phyloP scores from a whole-genome alignment of 805 yeast species.

The Deakozyma indianensis region DNA sequence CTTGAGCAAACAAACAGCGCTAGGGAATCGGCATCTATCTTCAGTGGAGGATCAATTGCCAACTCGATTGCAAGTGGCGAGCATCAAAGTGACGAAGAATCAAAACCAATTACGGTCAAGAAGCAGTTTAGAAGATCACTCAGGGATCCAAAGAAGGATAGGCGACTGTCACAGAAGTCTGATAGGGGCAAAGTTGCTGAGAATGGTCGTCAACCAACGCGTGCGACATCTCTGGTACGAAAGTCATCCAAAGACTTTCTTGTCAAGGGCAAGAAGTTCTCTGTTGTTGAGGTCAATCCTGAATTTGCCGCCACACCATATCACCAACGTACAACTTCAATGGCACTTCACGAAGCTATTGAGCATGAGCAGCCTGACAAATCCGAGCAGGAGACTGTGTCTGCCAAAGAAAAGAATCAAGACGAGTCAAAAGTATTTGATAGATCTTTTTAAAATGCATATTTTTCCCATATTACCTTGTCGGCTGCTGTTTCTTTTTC shows the following conservation, averaged over 20 bases:
- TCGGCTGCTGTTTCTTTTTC: conserved; percentile 20
- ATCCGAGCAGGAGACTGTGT: not conserved
- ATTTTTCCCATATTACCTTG: not conserved
- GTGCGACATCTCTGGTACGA: conserved; percentile 7
- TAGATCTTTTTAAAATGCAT: too few relatives aligned
- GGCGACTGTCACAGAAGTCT: not conserved
- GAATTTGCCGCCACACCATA: conserved; percentile 13
- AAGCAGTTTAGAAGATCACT: not conserved
- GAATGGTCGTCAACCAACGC: not conserved
- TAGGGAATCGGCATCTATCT: not conserved
- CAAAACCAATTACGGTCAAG: not conserved
- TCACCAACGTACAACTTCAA: not conserved
- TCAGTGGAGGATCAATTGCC: not conserved
- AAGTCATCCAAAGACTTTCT: conserved; percentile 15
- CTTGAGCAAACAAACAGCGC: not conserved
- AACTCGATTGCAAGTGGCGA: not conserved
- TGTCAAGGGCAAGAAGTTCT: conserved; percentile 18
- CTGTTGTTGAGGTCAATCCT: conserved; percentile 20
- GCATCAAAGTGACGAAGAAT: not conserved
- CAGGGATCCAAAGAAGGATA: not conserved
- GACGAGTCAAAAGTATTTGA: not conserved
- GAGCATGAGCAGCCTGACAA: not conserved
- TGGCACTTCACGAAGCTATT: not conserved
- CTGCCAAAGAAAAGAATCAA: not conserved
- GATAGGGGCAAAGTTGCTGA: not conserved